Base-by-base conservation (phyloP, 1,284 basidiomycete genomes). In the Ceratobasidium sp. region DNA sequence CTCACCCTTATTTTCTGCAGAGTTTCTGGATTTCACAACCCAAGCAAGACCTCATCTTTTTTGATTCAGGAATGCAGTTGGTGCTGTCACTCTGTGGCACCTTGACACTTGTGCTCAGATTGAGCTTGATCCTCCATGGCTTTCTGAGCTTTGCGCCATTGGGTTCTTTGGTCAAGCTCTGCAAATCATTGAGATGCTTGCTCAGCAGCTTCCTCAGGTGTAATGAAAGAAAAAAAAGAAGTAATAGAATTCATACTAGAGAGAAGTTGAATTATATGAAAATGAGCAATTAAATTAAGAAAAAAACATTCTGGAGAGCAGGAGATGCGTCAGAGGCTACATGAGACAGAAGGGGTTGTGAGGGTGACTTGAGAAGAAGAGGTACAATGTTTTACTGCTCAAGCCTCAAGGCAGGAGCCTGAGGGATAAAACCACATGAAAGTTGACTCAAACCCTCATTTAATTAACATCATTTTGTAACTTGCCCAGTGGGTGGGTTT, bases 191-290 rank as follows among this genome's bases (percentile, higher is more conserved):
- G 46, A 9, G 44, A 19, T 11, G 25, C n/a, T 11, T 49, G 65
- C 15, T 67, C 65, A 0, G 46, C 65, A 51, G 65, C 44, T 22
- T 67, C 25, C 25, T 67, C 65, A 34, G 65, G 65, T 1, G 46
- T 51, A 13, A 29, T 46, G n/a, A 51, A 9, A 34, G 46, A 49
- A 34, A 67, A 67, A 34, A 52, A 51, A 3, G 65, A 67, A 6
- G 29, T 34, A 67, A 67, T 67, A 34, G 32, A 22, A 25, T 25
- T 29, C 65, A 67, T 67, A 19, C 15, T 19, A n/a, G 49, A 29
- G 25, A 29, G 25, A 29, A 29, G 61, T 43, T 22, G 8, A 17
- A n/a, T 29, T 62, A 43, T 62, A 37, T 43, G 34, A 43, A 62
- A 37, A 43, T 37, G 37, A 62, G 61, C 25, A n/a, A n/a, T 8